Evolutionary conservation across 169 alveolate genomes (phyloP), one percentile per base, ranked within the genome.

Genomic region (Plasmodium gonderi): DNA sequence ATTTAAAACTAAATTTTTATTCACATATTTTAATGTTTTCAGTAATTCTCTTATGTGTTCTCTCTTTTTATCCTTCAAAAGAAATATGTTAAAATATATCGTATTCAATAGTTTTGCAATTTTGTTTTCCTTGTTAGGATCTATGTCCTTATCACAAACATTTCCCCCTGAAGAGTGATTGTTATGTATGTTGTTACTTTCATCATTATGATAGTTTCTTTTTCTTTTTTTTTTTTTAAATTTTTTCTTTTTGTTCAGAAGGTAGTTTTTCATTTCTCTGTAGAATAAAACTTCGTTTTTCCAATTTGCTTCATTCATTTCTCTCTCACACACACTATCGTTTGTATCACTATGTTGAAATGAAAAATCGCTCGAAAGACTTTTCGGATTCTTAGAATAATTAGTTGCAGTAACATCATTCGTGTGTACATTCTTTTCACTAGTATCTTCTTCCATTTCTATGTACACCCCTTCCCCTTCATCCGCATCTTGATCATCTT

Each of bases 61-160:
- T 4, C 44, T 69, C 33, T 69, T 69, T 74, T 83, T 83, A 47
- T 83, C 92, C 44, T 69, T 83, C 40, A 83, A 83, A 14, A 83
- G 85, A 42, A 83, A 72, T 38, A 83, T 72, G 29, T 83, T 83
- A 74, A 83, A 83, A 72, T 83, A 83, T 8, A 83, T 60, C 11
- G 92, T 83, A 20, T 83, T 83, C 40, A 83, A 20, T 31, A 83
- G 64, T 33, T 83, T 38, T 36, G 14, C 40, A 26, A 83, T 72
- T 83, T 83, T 45, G 11, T 36, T 72, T 40, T 83, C 83, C 36
- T 38, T 42, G 40, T 5, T n/a, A 31, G 1, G 42, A 36, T 79
- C 29, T 26, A 9, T 36, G 8, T 20, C 69, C n/a, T 20, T 69
- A 0, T 26, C 4, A 12, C 45, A 23, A n/a, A 6, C 11, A n/a